These are phyloP conservation scores for Xerocomus amazonicus DNA, from an alignment of 1,284 basidiomycete genomes.

Conservation along the genomic window DNA sequence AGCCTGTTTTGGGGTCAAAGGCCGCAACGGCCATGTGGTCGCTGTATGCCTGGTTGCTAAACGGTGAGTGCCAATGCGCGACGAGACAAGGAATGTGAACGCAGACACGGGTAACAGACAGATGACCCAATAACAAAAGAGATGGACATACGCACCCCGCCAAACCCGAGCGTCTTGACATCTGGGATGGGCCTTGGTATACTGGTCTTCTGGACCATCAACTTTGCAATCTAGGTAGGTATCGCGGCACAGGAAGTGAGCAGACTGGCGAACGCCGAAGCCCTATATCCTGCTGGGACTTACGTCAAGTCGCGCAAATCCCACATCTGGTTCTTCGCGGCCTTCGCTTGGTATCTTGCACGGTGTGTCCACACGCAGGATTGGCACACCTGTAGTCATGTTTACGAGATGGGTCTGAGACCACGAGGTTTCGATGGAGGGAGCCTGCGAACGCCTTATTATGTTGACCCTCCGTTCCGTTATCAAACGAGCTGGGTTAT, in stretches of 20 bases:
- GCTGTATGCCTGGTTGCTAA: constrained; percentile 40
- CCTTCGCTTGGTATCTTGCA: background rate
- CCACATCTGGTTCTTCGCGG: no score
- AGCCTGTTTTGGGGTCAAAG: constrained; percentile 65
- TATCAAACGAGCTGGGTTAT: background rate
- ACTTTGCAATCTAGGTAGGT: constrained; percentile 37
- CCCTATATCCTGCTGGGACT: no score
- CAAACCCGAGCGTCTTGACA: constrained; percentile 38
- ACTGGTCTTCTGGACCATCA: constrained; percentile 37
- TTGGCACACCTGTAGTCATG: background rate
- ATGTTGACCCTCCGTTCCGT: no score
- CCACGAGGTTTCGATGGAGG: no score
- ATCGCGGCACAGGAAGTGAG: no score
- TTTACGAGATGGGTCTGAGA: background rate
- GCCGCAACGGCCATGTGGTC: constrained; percentile 81
- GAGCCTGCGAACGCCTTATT: no score
- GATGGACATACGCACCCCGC: constrained; percentile 28
- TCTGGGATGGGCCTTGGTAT: constrained; percentile 37
- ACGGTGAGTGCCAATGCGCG: no score
- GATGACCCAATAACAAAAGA: background rate
- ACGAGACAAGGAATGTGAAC: no score
- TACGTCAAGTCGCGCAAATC: constrained; percentile 19
- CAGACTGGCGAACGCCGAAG: no score
- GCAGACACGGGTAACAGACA: no score
- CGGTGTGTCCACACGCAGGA: background rate